Conservation (phyloP, 495 filamentous ascomycete genomes). For the Neurospora cerealis region DNA sequence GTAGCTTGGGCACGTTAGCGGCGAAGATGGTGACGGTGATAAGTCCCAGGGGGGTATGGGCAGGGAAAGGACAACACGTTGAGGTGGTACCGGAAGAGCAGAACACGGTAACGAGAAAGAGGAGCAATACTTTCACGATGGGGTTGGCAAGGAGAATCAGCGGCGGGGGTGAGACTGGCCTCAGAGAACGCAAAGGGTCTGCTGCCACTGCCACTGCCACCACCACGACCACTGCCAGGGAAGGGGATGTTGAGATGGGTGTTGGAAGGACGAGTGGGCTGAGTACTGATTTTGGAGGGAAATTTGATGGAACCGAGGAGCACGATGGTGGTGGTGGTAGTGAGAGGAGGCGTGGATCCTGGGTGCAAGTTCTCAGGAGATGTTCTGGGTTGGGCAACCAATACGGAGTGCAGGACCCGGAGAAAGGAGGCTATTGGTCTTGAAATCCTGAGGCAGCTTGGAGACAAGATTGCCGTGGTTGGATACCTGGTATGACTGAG, state of each 20-base stretch:
- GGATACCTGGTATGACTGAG: neutral
- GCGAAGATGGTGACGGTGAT: too few relatives aligned
- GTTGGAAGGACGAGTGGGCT: neutral
- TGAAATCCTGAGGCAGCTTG: neutral
- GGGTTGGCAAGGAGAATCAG: neutral
- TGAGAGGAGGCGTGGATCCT: neutral
- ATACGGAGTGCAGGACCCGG: neutral
- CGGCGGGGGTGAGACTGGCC: neutral
- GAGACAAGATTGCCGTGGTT: neutral
- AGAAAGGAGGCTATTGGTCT: neutral
- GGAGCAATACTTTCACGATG: neutral
- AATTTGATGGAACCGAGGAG: neutral
- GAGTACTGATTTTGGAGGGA: neutral
- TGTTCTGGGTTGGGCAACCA: neutral
- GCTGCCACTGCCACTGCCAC: neutral
- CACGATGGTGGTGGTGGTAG: neutral
- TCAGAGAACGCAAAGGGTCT: neutral
- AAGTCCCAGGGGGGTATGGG: neutral
- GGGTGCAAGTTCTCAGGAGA: neutral
- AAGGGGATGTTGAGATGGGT: neutral
- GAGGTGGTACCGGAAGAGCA: neutral
- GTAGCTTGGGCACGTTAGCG: neutral
- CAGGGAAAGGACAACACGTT: neutral
- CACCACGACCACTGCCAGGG: neutral
- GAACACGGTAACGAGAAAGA: neutral